phyloP scores from a whole-genome alignment of 768 basidiomycete species.

The Auriculariales sp. region DNA sequence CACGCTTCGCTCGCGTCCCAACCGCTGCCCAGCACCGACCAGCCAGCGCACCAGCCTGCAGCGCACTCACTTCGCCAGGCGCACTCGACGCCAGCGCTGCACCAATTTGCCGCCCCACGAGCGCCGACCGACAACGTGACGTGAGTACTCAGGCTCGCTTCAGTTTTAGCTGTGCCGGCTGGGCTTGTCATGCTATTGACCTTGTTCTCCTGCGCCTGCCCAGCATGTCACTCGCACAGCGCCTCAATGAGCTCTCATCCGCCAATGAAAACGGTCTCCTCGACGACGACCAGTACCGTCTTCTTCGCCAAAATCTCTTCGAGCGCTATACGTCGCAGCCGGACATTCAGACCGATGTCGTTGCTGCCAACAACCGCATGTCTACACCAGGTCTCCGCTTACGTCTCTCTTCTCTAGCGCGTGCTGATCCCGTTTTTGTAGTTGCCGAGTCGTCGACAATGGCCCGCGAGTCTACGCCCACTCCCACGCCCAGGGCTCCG shows the following conservation, averaged over 20 bases:
- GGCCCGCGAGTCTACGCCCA: conserved; percentile 6
- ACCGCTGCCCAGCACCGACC: background rate
- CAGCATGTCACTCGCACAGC: conserved; percentile 65
- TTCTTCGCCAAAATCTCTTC: conserved; percentile 73
- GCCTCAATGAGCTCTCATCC: conserved; percentile 63
- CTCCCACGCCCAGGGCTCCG: conserved; percentile 23
- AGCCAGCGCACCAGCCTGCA: background rate
- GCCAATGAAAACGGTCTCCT: conserved; percentile 73
- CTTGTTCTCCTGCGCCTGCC: conserved; percentile 5
- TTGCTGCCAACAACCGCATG: conserved; percentile 44
- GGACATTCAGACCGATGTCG: conserved; percentile 47
- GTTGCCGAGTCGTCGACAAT: background rate
- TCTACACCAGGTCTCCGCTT: conserved; percentile 9
- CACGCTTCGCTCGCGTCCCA: background rate
- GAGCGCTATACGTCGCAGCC: conserved; percentile 55
- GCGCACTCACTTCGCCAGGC: too few relatives aligned
- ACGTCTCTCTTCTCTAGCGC: background rate
- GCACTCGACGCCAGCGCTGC: too few relatives aligned
- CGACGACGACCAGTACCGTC: conserved; percentile 71
- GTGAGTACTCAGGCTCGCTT: conserved; percentile 11
- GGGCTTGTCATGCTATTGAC: conserved; percentile 9
- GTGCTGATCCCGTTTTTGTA: too few relatives aligned
- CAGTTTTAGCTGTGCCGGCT: conserved; percentile 1
- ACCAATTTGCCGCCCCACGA: too few relatives aligned
- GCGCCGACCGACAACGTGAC: conserved; percentile 19